Base-by-base conservation (phyloP, 805 yeast species). In the Tetrapisispora phaffii region DNA sequence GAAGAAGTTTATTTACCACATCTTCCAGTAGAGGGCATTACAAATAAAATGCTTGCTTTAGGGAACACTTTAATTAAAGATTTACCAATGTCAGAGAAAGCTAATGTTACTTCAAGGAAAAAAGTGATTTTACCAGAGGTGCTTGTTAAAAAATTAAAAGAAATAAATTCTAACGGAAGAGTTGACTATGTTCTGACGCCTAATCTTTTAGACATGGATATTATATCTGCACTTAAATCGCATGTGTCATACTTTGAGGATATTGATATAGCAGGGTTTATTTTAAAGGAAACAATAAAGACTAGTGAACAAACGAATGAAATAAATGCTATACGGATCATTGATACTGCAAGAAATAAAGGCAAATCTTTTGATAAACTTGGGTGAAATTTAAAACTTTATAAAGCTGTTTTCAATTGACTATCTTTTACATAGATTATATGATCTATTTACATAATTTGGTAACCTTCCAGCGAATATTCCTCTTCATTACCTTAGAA, bases 191-290 rank as follows among this genome's bases (percentile, higher is more conserved):
- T 81, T 3, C 66, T 90, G 21, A 86, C 86, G 3, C 83, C 81
- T 58, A 85, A 90, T 9, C 71, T 82, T 20, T 74, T 89, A 50
- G 96, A 88, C 54, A 74, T 88, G 19, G 84, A 94, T 24, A 62
- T 87, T 31, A 71, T 90, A 10, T 76, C 87, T 3, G 93, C 95
- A 0, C 69, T 90, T 8, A 85, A 85, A 41, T 93, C 97, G 0
- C 98, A 90, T 62, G 79, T 85, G 13, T 79, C 86, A 39, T 90
- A 90, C 61, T 82, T 90, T 59, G 95, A 87, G 58, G 95, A 87
- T 53, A 73, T 78, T 42, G 88, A 88, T 55, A 79, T 90, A 32
- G 88, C 94, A 0, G 82, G 82, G 1, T 89, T 90, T 53, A 62
- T 90, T 5, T 63, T 89, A 58, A 71, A 69, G 39, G 88, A 87